Percentiles rank a stretch among this genome's conserved stretches.
Conservation (phyloP, 495 filamentous ascomycete species). For the Lichenothelia convexa region DNA sequence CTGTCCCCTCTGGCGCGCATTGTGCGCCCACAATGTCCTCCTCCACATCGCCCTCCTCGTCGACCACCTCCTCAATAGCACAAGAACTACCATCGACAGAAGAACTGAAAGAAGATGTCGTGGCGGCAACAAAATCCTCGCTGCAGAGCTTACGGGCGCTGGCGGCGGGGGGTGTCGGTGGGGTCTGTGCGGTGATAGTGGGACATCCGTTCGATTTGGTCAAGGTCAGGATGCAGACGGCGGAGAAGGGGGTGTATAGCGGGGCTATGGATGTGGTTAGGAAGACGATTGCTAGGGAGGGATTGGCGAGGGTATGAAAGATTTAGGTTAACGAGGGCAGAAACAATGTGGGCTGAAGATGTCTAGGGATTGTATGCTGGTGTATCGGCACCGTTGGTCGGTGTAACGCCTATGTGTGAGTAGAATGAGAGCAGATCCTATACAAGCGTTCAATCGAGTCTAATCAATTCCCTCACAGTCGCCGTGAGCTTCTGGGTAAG, state of each 20-base stretch:
- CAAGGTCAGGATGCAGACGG: slow-evolving; percentile 92
- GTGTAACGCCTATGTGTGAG: slow-evolving; percentile 98
- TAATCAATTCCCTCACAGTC: slow-evolving; percentile 32
- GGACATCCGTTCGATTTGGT: slow-evolving; percentile 96
- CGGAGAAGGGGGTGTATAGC: slow-evolving; percentile 80
- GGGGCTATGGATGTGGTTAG: slow-evolving; percentile 81
- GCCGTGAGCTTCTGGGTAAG: slow-evolving; percentile 81
- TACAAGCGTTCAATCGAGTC: neutral
- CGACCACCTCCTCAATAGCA: slow-evolving; percentile 2
- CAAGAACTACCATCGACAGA: slow-evolving; percentile 17
- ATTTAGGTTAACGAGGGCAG: neutral
- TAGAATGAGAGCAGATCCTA: slow-evolving; percentile 10
- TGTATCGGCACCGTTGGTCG: slow-evolving; percentile 82
- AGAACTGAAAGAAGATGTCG: slow-evolving; percentile 23
- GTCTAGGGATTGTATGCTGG: slow-evolving; percentile 79
- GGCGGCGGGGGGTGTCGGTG: slow-evolving; percentile 78
- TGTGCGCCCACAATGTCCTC: too few species aligned
- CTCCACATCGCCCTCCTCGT: slow-evolving; percentile 4
- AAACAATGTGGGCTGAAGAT: slow-evolving; percentile 1
- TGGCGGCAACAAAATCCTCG: slow-evolving; percentile 19
- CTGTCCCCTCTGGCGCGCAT: too few species aligned
- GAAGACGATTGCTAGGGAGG: slow-evolving; percentile 76
- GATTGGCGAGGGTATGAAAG: slow-evolving; percentile 35
- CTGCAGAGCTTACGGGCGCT: slow-evolving; percentile 48
- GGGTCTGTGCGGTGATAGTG: slow-evolving; percentile 79